phyloP scores from a whole-genome alignment of 2,329 filamentous ascomycete genomes.

The Hirsutella thompsonii region DNA sequence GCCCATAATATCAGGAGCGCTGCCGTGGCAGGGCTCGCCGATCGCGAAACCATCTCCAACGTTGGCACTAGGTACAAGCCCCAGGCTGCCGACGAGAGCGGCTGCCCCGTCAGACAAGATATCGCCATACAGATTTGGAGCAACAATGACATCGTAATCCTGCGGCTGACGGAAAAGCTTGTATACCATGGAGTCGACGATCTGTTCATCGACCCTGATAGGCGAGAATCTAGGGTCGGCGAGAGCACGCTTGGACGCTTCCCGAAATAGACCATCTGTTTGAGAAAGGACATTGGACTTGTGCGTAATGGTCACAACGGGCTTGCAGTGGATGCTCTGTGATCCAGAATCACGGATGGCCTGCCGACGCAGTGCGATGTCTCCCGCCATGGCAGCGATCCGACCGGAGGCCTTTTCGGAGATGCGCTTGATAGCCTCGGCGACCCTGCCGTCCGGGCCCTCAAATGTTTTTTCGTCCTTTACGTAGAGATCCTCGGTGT shows the following conservation, averaged over 20 bases:
- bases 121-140: constrained; percentile 94
- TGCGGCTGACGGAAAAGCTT: constrained; percentile 95
- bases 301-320: constrained; percentile 92
- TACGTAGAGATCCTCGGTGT: constrained; percentile 96
- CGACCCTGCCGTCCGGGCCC: constrained; percentile 66
- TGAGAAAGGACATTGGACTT: constrained; percentile 96
- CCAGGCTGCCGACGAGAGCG: constrained; percentile 81
- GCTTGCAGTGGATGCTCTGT: constrained; percentile 48
- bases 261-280: constrained; percentile 90
- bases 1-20: constrained; percentile 90
- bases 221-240: constrained; percentile 47
- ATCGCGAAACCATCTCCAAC: constrained; percentile 92
- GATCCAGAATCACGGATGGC: constrained; percentile 53
- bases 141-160: constrained; percentile 95
- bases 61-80: constrained; percentile 88
- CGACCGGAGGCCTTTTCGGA: constrained; percentile 71
- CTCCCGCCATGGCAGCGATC: constrained; percentile 86
- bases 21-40: constrained; percentile 95
- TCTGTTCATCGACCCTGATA: constrained; percentile 82
- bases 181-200: constrained; percentile 98
- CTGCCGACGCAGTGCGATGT: constrained; percentile 81
- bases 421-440: constrained; percentile 97
- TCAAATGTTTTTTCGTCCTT: constrained; percentile 87
- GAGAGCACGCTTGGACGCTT: constrained; percentile 63
- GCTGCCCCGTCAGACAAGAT: constrained; percentile 93